phyloP scores from a whole-genome alignment of 345 rosid species.

The Mallotus nudiflorus region DNA sequence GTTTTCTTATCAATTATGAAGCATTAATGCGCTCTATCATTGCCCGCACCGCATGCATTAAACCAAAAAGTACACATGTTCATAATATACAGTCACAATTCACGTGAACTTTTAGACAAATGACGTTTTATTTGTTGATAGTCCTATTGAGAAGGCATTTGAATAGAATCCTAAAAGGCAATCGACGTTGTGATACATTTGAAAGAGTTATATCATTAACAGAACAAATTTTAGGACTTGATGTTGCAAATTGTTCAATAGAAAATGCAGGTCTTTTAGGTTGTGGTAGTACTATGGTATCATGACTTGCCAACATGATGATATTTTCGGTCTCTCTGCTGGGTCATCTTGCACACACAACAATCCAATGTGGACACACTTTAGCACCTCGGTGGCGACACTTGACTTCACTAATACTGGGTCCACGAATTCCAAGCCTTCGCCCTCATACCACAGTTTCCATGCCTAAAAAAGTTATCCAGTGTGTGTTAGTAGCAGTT shows the following conservation, averaged over 20 bases:
- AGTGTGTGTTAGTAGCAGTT: not conserved
- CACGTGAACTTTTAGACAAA: no score
- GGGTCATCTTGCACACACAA: constrained; percentile 4
- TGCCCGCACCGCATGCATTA: no score
- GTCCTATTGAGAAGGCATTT: no score
- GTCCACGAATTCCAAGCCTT: constrained; percentile 13
- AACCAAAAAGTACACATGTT: no score
- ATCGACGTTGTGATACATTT: not conserved
- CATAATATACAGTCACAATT: no score
- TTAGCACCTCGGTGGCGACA: not conserved
- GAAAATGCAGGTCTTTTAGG: not conserved
- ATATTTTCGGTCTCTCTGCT: not conserved
- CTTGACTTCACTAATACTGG: not conserved
- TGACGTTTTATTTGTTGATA: no score
- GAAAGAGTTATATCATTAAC: constrained; percentile 2
- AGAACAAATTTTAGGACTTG: not conserved
- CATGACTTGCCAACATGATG: constrained; percentile 7
- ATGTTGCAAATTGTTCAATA: not conserved
- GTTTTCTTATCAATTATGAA: no score
- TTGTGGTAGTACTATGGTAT: constrained; percentile 1
- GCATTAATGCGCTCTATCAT: no score
- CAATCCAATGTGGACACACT: constrained; percentile 4
- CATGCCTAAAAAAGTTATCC: constrained; percentile 10
- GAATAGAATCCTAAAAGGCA: no score
- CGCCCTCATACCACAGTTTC: constrained; percentile 15